Base-by-base conservation (phyloP, 495 filamentous ascomycete species). In the Penicillium canariense region DNA sequence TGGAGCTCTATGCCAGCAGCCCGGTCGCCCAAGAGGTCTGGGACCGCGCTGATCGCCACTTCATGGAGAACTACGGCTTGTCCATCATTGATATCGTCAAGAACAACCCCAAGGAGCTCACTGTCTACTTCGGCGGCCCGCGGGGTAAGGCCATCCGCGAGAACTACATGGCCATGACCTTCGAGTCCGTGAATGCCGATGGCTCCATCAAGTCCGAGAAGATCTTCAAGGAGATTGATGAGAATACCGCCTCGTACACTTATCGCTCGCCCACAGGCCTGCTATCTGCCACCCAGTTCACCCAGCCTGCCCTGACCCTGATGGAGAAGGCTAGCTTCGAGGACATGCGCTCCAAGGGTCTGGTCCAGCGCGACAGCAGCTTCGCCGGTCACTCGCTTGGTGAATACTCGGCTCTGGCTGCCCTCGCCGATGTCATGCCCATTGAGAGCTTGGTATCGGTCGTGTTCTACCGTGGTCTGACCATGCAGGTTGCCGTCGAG, bases 281-380 rank as follows among this genome's bases (percentile, higher is more conserved):
- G 27, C 84, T 99, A 27, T 99, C 95, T 18, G 94, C 94, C 9
- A 99, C 94, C 12, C 94, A 99, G 63, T 99, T 99, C 77, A 97
- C 94, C 3, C 94, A 99, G 68, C 94, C 94, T 7, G 95, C 94
- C 35, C 77, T 99, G 54, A 99, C 94, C 26, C 78, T 99, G 47
- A 97, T 99, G 95, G 94, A 99, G 78, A 99, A 99, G 79, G 94
- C 94, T 52, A 94, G 89, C 60, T 99, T 97, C 63, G 94, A 99
- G 76, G 94, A 99, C 69, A 97, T 99, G 95, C 89, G 87, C 59
- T 83, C 91, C 58, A 97, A 96, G 77, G 94, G 94, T 55, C 83
- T 99, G 31, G 92, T 99, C 23, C 91, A 97, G 65, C 82, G 89
- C 48, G 94, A 97, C 73, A 96, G 90, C 77, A 92, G 86, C 69